Evolutionary conservation across 768 basidiomycete genomes (phyloP), one percentile per base, ranked within the genome.

Genomic region (Serpula lacrymans): DNA sequence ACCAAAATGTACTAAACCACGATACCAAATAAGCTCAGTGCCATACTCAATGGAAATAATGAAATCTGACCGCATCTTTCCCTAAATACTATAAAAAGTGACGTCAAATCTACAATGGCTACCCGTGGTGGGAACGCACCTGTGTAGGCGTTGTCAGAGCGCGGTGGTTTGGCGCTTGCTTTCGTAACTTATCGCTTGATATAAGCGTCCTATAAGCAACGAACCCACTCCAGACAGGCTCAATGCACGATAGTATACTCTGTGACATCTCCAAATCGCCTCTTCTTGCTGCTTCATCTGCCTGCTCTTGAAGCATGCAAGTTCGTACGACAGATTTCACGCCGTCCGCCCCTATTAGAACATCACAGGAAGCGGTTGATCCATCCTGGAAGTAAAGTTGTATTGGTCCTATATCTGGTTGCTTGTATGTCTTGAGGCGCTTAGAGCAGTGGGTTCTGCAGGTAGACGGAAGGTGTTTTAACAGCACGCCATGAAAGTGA

Each of bases 301-400:
- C 55, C 2, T 50, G 43, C 40, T 63, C 59, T 1, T 48, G 45
- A 43, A 69, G 64, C 49, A 80, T 53, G 30, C 34, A 37, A 6
- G 48, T 43, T 16, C 72, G 65, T 14, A 64, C 74, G 42, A 64
- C 67, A 22, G 80, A 83, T 59, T 77, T 78, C 43, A 84, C 45
- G 4, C 82, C 82, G 47, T 85, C 83, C n/a, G 81, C 82, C 26
- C 82, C 83, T 38, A 85, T 59, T 18, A 88, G 72, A 9, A 85
- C 54, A 54, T 87, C 83, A 52, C 81, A 85, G 17, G 67, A 64
- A 4, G 78, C 67, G 9, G 62, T 69, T 11, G 78, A 67, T 29
- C 80, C 82, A 50, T 87, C 85, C 46, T 74, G 63, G 53, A 87
- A 88, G 16, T 64, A 51, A 42, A 88, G 61, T 21, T 59, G 67